These are phyloP conservation scores for Termitomyces heimii DNA, from an alignment of 768 basidiomycete species.

Conservation along the genomic window DNA sequence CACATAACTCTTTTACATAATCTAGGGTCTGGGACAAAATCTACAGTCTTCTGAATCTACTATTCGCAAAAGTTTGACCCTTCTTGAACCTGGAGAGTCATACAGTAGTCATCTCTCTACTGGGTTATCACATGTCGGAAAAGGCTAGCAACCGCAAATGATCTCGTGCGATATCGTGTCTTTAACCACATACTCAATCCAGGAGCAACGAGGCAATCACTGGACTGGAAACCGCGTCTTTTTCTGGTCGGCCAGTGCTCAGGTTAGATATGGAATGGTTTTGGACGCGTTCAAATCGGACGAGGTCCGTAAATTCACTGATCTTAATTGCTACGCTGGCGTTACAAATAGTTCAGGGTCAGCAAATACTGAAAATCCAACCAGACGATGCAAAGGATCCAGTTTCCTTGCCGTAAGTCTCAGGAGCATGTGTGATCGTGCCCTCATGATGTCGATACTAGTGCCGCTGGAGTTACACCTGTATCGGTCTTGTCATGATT, in stretches of 20 bases:
- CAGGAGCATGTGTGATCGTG: not conserved
- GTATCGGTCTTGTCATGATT: slow-evolving; percentile 4
- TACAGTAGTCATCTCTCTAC: not conserved
- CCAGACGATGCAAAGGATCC: slow-evolving; percentile 14
- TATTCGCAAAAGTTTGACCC: not conserved
- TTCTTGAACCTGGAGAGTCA: not conserved
- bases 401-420: slow-evolving; percentile 19
- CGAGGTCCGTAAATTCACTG: slow-evolving; percentile 13
- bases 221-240: slow-evolving; percentile 19
- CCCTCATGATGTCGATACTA: slow-evolving; percentile 1
- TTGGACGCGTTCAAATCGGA: slow-evolving; percentile 9
- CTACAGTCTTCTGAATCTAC: not conserved
- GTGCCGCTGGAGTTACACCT: slow-evolving; percentile 18
- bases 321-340: not conserved
- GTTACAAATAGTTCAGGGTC: slow-evolving; percentile 12
- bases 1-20: slow-evolving; percentile 8
- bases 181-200: not conserved
- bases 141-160: not conserved
- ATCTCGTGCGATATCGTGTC: not conserved
- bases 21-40: not conserved
- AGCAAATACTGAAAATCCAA: slow-evolving; percentile 16
- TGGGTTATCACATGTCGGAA: not conserved
- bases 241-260: slow-evolving; percentile 18
- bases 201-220: slow-evolving; percentile 5
- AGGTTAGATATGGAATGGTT: slow-evolving; percentile 19